These are phyloP conservation scores for Naganishia sp. DNA, from an alignment of 1,284 basidiomycete species.

Conservation along the genomic window DNA sequence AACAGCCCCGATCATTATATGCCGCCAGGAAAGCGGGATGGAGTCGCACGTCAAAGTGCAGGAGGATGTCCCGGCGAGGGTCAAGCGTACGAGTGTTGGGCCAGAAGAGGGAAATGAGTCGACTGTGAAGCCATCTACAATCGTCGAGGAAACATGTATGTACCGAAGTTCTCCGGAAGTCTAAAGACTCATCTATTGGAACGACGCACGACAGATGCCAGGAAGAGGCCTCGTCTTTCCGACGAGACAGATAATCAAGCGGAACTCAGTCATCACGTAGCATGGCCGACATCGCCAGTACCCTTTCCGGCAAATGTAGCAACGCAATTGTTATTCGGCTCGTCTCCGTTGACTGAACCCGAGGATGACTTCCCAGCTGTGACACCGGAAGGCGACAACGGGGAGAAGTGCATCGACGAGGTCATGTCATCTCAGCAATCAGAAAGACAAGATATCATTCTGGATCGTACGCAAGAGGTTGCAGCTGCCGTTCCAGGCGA, in stretches of 20 bases:
- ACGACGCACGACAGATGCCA: not conserved
- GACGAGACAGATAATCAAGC: not conserved
- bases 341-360: constrained; percentile 23
- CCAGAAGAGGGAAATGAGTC: not conserved
- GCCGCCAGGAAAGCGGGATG: constrained; percentile 53
- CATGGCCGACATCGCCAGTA: not conserved
- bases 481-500: too few species aligned
- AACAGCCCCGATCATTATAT: constrained; percentile 59
- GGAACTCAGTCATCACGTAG: not conserved
- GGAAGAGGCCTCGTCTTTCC: constrained; percentile 8
- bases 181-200: not conserved
- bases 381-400: not conserved
- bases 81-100: constrained; percentile 8
- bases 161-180: not conserved
- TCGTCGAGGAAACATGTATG: not conserved
- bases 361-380: not conserved
- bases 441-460: constrained; percentile 9
- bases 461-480: not conserved
- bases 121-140: not conserved
- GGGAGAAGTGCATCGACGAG: constrained; percentile 38
- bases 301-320: not conserved
- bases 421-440: constrained; percentile 26
- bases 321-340: constrained; percentile 16
- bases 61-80: not conserved
- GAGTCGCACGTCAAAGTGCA: not conserved